Evolutionary conservation across 441 rosid genomes (phyloP).

Genomic region (Eruca vesicaria): DNA sequence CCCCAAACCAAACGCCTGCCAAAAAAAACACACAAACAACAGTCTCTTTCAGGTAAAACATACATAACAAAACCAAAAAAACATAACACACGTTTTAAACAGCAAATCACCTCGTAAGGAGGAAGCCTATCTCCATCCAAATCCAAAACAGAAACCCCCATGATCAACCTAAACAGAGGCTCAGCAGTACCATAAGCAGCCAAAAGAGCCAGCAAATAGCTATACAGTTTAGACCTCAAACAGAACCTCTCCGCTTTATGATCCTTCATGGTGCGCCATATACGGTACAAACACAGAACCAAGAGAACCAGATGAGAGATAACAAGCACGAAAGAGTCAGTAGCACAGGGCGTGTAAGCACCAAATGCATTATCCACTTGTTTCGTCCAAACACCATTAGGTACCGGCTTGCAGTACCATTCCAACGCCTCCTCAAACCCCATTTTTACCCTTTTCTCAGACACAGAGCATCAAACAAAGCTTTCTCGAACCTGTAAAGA

Average conservation of each 20-base stretch:
- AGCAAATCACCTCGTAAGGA: slow-evolving; percentile 73
- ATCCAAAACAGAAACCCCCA: slow-evolving; percentile 82
- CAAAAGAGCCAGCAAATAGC: slow-evolving; percentile 60
- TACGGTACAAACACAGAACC: slow-evolving; percentile 70
- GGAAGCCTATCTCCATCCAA: slow-evolving; percentile 72
- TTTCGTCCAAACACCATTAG: slow-evolving; percentile 76
- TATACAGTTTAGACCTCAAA: slow-evolving; percentile 76
- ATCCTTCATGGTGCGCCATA: slow-evolving; percentile 76
- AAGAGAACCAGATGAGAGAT: slow-evolving; percentile 70
- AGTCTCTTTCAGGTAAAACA: background rate
- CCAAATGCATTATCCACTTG: slow-evolving; percentile 85
- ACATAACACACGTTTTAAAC: background rate
- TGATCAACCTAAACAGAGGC: slow-evolving; percentile 79
- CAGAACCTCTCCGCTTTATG: slow-evolving; percentile 67
- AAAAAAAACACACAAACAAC: slow-evolving; percentile 16
- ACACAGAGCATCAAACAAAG: slow-evolving; percentile 20
- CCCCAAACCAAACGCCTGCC: slow-evolving; percentile 71
- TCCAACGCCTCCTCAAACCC: slow-evolving; percentile 63
- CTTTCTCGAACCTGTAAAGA: slow-evolving; percentile 10
- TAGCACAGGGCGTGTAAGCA: slow-evolving; percentile 87
- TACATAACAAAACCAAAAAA: background rate
- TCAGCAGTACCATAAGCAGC: slow-evolving; percentile 75
- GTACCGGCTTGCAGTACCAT: slow-evolving; percentile 88
- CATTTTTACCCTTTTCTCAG: slow-evolving; percentile 41
- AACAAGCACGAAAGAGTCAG: slow-evolving; percentile 66